A percentile compares a stretch with the other conserved stretches of the same genome.
phyloP scores from a whole-genome alignment of 768 basidiomycete genomes.

The Trametes cingulata region DNA sequence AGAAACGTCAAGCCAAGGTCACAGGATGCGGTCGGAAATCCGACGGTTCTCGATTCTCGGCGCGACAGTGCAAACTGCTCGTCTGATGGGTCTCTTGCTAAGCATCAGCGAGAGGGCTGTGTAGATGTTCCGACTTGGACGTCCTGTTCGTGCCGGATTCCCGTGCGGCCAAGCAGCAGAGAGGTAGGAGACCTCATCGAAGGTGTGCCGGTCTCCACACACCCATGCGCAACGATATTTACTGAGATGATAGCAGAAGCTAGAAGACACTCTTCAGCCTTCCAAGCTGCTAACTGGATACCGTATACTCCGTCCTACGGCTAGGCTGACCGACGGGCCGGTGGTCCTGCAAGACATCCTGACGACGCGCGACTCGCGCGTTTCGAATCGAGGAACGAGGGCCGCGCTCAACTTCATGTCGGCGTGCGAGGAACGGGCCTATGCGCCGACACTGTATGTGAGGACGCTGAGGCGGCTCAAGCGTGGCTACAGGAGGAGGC shows the following conservation, averaged over 20 bases:
- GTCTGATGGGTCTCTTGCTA: neutral
- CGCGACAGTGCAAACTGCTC: neutral
- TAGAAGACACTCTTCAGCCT: neutral
- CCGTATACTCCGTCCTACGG: neutral
- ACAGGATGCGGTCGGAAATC: conserved; percentile 1
- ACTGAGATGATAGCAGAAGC: neutral
- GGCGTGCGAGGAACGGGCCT: neutral
- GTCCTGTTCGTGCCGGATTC: neutral
- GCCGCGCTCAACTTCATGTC: neutral
- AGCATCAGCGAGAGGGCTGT: conserved; percentile 1
- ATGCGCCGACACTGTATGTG: neutral
- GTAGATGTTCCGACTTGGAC: neutral
- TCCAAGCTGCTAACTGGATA: neutral
- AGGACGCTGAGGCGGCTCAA: neutral
- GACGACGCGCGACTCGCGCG: neutral
- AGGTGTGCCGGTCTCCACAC: neutral
- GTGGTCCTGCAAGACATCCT: neutral
- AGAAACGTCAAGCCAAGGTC: neutral
- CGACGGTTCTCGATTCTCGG: neutral
- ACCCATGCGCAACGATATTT: neutral
- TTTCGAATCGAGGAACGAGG: neutral
- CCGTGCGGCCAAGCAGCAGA: neutral
- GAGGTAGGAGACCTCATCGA: neutral
- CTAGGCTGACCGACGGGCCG: neutral
- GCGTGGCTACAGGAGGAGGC: neutral